phyloP scores from a whole-genome alignment of 306 rosid genomes.

The Nissolia schottii region DNA sequence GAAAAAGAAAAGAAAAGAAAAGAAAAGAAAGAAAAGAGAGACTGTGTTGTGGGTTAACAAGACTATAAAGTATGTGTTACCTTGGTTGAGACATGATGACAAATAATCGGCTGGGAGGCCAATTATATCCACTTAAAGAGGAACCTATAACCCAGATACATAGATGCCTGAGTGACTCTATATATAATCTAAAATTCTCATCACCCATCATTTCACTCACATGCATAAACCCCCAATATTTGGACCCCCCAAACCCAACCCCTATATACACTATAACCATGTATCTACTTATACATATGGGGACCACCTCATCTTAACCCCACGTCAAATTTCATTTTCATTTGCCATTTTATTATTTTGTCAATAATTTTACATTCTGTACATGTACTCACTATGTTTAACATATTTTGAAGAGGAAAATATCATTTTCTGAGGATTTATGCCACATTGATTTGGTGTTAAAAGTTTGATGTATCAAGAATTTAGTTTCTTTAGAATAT shows the following conservation, averaged over 20 bases:
- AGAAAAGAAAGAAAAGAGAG: slow-evolving; percentile 11
- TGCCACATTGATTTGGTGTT: too few species aligned
- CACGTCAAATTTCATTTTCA: slow-evolving; percentile 1
- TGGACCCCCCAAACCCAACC: slow-evolving; percentile 16
- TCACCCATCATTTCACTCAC: slow-evolving; percentile 49
- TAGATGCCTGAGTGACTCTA: too few species aligned
- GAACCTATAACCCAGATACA: slow-evolving; percentile 18
- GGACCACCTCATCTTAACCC: slow-evolving; percentile 17
- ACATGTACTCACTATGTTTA: neutral
- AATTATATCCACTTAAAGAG: slow-evolving; percentile 49
- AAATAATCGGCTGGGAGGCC: slow-evolving; percentile 41
- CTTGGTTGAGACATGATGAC: slow-evolving; percentile 49
- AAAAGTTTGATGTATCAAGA: too few species aligned
- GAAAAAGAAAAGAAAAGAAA: neutral
- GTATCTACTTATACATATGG: neutral
- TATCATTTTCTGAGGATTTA: too few species aligned
- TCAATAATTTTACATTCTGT: neutral
- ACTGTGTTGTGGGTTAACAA: too few species aligned
- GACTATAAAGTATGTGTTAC: slow-evolving; percentile 32
- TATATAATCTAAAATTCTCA: slow-evolving; percentile 33
- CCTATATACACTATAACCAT: neutral
- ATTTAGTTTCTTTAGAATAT: too few species aligned
- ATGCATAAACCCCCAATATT: slow-evolving; percentile 26
- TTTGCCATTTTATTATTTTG: neutral
- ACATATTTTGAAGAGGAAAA: neutral